These are phyloP conservation scores for Penicillium sp. DNA, from an alignment of 2,329 filamentous ascomycete species.

Conservation along the genomic window DNA sequence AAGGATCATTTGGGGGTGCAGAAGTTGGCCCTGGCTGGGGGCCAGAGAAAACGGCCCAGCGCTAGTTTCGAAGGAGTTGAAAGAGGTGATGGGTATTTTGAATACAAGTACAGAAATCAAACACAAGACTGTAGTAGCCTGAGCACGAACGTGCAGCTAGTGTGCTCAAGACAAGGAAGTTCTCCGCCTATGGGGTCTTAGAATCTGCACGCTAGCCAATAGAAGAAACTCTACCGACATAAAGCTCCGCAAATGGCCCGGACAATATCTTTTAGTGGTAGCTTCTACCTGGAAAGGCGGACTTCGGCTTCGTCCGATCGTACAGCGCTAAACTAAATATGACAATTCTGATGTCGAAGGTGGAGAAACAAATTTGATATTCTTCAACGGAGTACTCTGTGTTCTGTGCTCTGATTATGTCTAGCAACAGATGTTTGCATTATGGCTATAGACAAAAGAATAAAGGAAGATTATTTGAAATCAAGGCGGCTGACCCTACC, in stretches of 20 bases:
- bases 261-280: too few relatives aligned
- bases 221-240: background rate
- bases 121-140: background rate
- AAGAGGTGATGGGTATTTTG: background rate
- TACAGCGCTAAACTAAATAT: background rate
- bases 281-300: background rate
- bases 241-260: conserved; percentile 1
- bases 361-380: too few relatives aligned
- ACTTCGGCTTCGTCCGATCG: background rate
- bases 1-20: background rate
- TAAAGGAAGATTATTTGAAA: too few relatives aligned
- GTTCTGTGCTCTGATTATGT: too few relatives aligned
- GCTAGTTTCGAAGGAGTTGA: background rate
- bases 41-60: background rate
- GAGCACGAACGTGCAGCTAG: background rate
- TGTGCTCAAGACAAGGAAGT: background rate
- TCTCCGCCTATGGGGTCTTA: background rate
- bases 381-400: too few relatives aligned
- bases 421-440: too few relatives aligned
- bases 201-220: background rate
- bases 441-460: too few relatives aligned
- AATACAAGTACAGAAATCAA: background rate
- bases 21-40: background rate
- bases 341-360: background rate
- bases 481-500: too few relatives aligned